Base-by-base conservation (phyloP, 805 yeast genomes). In the Candida gorgasii region DNA sequence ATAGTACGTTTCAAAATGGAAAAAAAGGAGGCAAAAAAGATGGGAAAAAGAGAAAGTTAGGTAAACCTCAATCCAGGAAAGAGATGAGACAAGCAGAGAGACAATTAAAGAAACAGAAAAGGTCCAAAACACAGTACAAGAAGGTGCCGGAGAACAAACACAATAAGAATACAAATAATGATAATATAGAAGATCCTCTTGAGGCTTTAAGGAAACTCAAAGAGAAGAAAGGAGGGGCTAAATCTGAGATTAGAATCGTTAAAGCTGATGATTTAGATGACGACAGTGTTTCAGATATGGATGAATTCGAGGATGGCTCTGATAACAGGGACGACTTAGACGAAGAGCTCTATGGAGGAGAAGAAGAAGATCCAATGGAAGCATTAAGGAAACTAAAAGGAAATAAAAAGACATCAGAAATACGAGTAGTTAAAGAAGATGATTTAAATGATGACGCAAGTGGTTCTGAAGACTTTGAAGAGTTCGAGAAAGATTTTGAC, bases 11-110 rank as follows among this genome's bases (percentile, higher is more conserved):
- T 34, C 19, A 23, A 3, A 12, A 7, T 22, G 37, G 37, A n/a
- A 34, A 34, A 23, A 34, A 34, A 13, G 6, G 13, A 13, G 30
- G 19, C 27, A 34, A 35, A 18, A 20, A 14, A 4, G 24, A 27
- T n/a, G 33, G 23, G 19, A 39, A 42, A 23, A 46, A 38, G 27
- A 34, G 39, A 17, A 44, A 40, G 16, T 19, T 19, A n/a, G 36
- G 42, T 8, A 54, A 57, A 5, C 38, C 42, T 36, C 49, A 49
- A 42, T 59, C 58, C 39, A 59, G 63, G 53, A 70, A 60, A 62
- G 67, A 66, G 28, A 56, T 53, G 46, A 50, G 68, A 46, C 62
- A 68, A 46, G 62, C 65, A 47, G 68, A 65, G 35, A 53, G 71
- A 42, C 42, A 47, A 37, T 38, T 53, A 27, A 60, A 63, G 53